phyloP scores from a whole-genome alignment of 148 eudicot genomes.

The Persicaria tinctoria region DNA sequence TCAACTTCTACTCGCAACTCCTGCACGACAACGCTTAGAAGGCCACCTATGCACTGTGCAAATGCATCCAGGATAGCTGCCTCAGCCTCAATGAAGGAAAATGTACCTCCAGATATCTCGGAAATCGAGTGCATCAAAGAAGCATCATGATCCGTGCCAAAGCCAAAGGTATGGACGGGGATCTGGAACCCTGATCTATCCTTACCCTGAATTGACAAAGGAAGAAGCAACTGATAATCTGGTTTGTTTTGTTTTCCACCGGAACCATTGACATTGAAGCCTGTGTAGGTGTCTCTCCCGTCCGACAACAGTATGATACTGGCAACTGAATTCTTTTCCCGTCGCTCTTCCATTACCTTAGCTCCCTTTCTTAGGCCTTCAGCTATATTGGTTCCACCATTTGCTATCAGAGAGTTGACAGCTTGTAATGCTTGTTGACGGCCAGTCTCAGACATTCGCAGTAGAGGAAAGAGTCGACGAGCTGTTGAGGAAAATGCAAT shows the following conservation, averaged over 20 bases:
- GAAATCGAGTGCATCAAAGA: conserved; percentile 67
- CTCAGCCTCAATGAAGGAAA: conserved; percentile 84
- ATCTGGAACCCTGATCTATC: conserved; percentile 39
- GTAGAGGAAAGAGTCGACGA: conserved; percentile 70
- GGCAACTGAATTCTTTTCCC: conserved; percentile 60
- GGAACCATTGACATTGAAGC: conserved; percentile 21
- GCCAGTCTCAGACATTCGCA: conserved; percentile 59
- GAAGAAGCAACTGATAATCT: conserved; percentile 51
- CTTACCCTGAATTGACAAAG: conserved; percentile 35
- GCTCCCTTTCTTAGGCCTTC: conserved; percentile 77
- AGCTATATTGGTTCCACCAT: conserved; percentile 85
- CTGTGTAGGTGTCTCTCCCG: conserved; percentile 73
- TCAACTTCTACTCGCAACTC: conserved; percentile 50
- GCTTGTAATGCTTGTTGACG: conserved; percentile 62
- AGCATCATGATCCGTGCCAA: conserved; percentile 83
- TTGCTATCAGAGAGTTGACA: conserved; percentile 57
- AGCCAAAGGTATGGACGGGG: conserved; percentile 83
- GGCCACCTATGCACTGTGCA: conserved; percentile 93
- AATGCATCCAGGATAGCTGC: conserved; percentile 74
- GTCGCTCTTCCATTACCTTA: conserved; percentile 69
- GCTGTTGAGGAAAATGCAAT: conserved; percentile 78
- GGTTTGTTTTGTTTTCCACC: conserved; percentile 23
- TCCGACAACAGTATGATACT: conserved; percentile 83
- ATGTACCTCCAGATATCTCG: conserved; percentile 79
- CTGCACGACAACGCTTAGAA: conserved; percentile 74